Evolutionary conservation across 352 stramenopile genomes (phyloP).

Genomic region (Ophiocytium majus): DNA sequence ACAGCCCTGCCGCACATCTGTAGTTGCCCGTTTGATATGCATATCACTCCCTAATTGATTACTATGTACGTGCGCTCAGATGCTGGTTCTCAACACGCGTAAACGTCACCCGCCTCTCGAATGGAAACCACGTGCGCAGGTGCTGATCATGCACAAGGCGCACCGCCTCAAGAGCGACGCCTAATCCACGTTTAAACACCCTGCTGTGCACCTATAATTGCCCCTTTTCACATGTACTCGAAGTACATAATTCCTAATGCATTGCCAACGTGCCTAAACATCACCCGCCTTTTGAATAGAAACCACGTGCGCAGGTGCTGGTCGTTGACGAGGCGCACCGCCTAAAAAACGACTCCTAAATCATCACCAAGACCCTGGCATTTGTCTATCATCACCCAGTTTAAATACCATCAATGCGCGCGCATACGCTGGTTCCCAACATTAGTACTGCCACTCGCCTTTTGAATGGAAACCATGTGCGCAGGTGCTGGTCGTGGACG

Average conservation of each 20-base stretch:
- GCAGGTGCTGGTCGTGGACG: slow-evolving; percentile 87
- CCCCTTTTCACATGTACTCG: too few species aligned
- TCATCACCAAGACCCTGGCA: slow-evolving; percentile 55
- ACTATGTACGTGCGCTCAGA: too few species aligned
- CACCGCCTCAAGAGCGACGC: slow-evolving; percentile 40
- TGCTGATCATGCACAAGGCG: slow-evolving; percentile 90
- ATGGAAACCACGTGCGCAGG: neutral
- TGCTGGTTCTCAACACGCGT: too few species aligned
- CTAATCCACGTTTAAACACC: too few species aligned
- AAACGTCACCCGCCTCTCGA: neutral
- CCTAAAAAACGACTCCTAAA: slow-evolving; percentile 81
- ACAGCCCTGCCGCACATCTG: slow-evolving; percentile 52
- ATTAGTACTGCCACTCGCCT: neutral
- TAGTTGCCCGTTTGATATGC: too few species aligned
- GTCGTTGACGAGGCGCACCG: slow-evolving; percentile 97
- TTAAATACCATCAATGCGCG: too few species aligned
- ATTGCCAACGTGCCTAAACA: too few species aligned
- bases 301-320: slow-evolving; percentile 91
- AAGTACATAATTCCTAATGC: too few species aligned
- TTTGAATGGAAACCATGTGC: slow-evolving; percentile 7
- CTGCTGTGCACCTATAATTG: slow-evolving; percentile 89
- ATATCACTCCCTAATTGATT: too few species aligned
- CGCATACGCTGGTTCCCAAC: too few species aligned
- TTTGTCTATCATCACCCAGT: too few species aligned
- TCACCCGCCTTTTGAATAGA: too few species aligned